Evolutionary conservation across 768 basidiomycete genomes (phyloP), one percentile per base, ranked within the genome.

Genomic region (Mycena maculata): DNA sequence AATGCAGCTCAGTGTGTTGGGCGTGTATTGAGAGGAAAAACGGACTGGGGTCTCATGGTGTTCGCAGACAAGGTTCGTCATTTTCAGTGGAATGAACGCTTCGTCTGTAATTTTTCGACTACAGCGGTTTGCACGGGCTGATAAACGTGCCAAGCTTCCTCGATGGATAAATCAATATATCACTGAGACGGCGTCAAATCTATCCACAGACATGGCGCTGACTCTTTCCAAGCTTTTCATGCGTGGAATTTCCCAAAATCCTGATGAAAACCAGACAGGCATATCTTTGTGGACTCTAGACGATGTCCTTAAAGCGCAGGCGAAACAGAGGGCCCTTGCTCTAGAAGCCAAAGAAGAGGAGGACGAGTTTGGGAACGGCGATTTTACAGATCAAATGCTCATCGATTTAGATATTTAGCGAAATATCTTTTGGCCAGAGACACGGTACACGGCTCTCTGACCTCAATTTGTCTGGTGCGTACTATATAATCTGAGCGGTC

Each of bases 81-180:
- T 12, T 36, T 44, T 42, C 2, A 55, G 62, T 44, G 54, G 15
- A 22, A 30, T 41, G 15, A 22, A 15, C 23, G 27, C 15, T 27
- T 30, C 15, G 47, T 23, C 41, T 59, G 18, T 50, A 60, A 31
- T 56, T n/a, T 62, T 33, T 58, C 52, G 54, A 63, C 30, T 39
- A 4, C 73, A 97, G 95, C 91, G 95, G 23, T 97, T 95, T 76
- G 94, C 95, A 13, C 88, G 95, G 53, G 92, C 92, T 9, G 95
- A 97, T 75, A 97, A 97, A 81, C 87, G 97, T 39, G 92, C 95
- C 38, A 98, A 98, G 84, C 83, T 99, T 70, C 98, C 98, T 8
- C 90, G 94, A 45, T 99, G 98, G 98, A 99, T 99, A 72, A 98
- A 99, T 76, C 95, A 97, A 75, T 98, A 98, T 77, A 99, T 99